Evolutionary conservation across 768 basidiomycete species (phyloP), one percentile per base, ranked within the genome.

Genomic region (Lactifluus piperatus): DNA sequence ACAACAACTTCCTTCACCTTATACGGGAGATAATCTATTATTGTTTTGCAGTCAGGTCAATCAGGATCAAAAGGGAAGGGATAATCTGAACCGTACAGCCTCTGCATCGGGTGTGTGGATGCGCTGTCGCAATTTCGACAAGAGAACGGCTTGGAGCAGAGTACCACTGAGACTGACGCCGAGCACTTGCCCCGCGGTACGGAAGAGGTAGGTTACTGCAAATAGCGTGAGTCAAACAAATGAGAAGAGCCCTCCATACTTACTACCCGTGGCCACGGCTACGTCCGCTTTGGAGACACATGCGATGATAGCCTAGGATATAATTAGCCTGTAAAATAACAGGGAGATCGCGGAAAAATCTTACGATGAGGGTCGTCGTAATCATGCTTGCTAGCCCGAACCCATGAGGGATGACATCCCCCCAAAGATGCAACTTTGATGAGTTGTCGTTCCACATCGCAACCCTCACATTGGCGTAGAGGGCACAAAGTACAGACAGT

Each of bases 161-260:
- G 91, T 86, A 22, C 92, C 90, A 65, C 85, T 85, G 47, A 94
- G 75, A 66, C 90, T 89, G 54, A 99, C 95, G 36, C 95, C 97
- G 55, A 97, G 79, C 24, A 97, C 97, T 75, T 97, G 95, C 3
- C 94, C 94, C 18, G 91, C 88, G 8, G 92, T 94, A 63, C 94
- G 78, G 77, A 94, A 95, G 48, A 97, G 77, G 72, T 98, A 98
- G 32, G 89, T 90, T 66, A 94, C 93, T 95, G 65, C 18, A 10
- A 54, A 37, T 37, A 51, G 7, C 32, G n/a, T 57, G 29, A 58
- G 53, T 18, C 41, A 11, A 16, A 20, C 50, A 26, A 22, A 46
- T 22, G 37, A 56, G 7, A 34, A 41, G 24, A 41, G 22, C 8
- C 11, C 29, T n/a, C 54, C 54, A 29, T 64, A 76, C 88, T 75